Evolutionary conservation across 768 basidiomycete species (phyloP).

Genomic region (Suillus plorans): DNA sequence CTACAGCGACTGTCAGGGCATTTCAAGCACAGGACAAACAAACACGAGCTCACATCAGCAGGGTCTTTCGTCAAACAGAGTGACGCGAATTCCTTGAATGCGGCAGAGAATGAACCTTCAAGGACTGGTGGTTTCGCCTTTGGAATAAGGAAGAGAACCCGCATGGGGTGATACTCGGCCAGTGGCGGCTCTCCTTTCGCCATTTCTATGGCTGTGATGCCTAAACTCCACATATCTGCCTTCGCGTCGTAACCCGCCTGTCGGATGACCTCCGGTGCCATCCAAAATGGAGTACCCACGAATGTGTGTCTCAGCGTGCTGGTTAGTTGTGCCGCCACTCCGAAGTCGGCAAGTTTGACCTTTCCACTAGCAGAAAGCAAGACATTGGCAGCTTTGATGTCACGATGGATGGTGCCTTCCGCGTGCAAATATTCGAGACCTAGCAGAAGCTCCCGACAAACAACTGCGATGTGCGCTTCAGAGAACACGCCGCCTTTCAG

Average conservation of each 20-base stretch:
- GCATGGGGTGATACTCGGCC: conserved; percentile 98
- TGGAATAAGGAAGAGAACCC: conserved; percentile 96
- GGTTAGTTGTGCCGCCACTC: conserved; percentile 96
- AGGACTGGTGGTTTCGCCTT: conserved; percentile 92
- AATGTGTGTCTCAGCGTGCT: conserved; percentile 95
- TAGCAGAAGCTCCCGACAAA: conserved; percentile 88
- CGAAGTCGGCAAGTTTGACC: conserved; percentile 98
- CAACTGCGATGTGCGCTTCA: conserved; percentile 92
- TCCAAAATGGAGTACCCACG: conserved; percentile 97
- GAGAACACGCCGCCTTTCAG: conserved; percentile 89
- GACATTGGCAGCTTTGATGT: conserved; percentile 98
- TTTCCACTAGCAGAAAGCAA: conserved; percentile 86
- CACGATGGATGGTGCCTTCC: conserved; percentile 95
- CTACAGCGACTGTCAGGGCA: conserved; percentile 40
- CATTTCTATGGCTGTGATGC: conserved; percentile 98
- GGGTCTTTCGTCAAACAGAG: conserved; percentile 95
- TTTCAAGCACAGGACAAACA: background rate
- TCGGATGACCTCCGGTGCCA: conserved; percentile 98
- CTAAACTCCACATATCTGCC: conserved; percentile 97
- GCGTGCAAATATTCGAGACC: conserved; percentile 96
- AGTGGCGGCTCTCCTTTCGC: conserved; percentile 96
- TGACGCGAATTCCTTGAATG: conserved; percentile 92
- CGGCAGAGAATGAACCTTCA: conserved; percentile 79
- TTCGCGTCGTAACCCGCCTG: conserved; percentile 95
- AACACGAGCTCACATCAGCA: conserved; percentile 49